These are phyloP conservation scores for Kernera saxatilis DNA, from an alignment of 345 rosid species.

Conservation along the genomic window DNA sequence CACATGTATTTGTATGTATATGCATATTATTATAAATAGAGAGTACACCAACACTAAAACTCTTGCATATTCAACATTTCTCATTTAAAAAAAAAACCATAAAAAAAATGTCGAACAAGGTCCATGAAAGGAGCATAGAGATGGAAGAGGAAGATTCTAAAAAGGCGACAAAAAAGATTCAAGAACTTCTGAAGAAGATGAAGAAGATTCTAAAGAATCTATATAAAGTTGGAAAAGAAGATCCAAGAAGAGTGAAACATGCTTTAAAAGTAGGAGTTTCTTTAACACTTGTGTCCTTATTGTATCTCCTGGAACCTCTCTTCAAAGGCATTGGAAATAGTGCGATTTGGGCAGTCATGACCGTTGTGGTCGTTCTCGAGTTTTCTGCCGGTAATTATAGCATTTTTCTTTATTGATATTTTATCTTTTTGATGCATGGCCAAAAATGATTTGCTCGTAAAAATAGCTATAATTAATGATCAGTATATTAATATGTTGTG, in stretches of 20 bases:
- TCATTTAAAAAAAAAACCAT: neutral
- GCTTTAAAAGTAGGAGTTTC: constrained; percentile 69
- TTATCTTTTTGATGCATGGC: neutral
- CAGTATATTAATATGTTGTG: neutral
- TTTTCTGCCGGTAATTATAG: constrained; percentile 54
- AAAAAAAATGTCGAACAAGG: constrained; percentile 30
- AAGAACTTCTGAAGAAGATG: constrained; percentile 24
- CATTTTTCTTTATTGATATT: neutral
- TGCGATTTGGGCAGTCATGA: constrained; percentile 84
- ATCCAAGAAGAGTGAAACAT: constrained; percentile 64
- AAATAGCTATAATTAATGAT: too few species aligned
- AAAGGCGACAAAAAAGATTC: constrained; percentile 19
- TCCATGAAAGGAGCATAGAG: constrained; percentile 33
- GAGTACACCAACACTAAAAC: neutral
- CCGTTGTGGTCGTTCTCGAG: constrained; percentile 83
- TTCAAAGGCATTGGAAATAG: constrained; percentile 51
- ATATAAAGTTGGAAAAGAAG: constrained; percentile 55
- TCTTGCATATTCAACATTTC: neutral
- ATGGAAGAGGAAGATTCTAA: neutral
- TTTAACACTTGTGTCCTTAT: constrained; percentile 55
- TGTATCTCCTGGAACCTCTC: constrained; percentile 62
- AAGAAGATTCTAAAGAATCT: constrained; percentile 32
- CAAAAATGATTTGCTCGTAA: neutral
- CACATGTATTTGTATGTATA: neutral
- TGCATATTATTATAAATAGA: neutral